These are phyloP conservation scores for Sphagnum tenellum DNA, from an alignment of 225 moss, liverwort and hornwort genomes.

Conservation along the genomic window DNA sequence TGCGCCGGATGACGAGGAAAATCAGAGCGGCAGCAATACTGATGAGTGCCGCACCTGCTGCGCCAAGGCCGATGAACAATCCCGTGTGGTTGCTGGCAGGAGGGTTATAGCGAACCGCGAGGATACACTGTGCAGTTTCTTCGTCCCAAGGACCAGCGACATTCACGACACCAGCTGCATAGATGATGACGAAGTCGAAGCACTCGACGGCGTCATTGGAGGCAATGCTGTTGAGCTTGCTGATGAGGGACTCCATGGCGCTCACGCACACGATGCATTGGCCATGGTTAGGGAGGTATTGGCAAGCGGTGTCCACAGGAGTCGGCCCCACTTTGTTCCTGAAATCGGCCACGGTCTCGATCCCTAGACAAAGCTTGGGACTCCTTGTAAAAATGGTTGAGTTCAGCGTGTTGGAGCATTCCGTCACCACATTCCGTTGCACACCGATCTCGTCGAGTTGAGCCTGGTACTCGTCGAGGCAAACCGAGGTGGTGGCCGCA, in stretches of 20 bases:
- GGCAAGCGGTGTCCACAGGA: too few species aligned
- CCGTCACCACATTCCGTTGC: too few species aligned
- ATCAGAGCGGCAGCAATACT: conserved; percentile 13
- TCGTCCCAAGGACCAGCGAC: conserved; percentile 16
- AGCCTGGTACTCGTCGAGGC: too few species aligned
- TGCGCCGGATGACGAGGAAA: conserved; percentile 17
- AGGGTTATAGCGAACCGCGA: conserved; percentile 9
- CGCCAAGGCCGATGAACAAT: conserved; percentile 18
- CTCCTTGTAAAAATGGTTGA: too few species aligned
- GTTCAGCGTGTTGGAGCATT: too few species aligned
- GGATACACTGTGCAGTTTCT: conserved; percentile 21
- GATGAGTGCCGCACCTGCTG: conserved; percentile 10
- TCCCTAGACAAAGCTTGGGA: too few species aligned
- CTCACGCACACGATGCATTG: conserved; percentile 15
- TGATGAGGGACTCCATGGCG: conserved; percentile 7
- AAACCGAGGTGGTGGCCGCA: conserved; percentile 9
- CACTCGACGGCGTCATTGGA: conserved; percentile 20
- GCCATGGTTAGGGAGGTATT: background rate
- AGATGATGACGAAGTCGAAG: conserved; percentile 26
- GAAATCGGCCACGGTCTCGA: too few species aligned
- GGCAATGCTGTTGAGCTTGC: conserved; percentile 17
- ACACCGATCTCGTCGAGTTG: too few species aligned
- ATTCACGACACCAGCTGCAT: conserved; percentile 20
- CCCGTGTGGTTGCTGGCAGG: conserved; percentile 7
- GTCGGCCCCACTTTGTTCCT: too few species aligned